A percentile compares a stretch with the other conserved stretches of the same genome.
Evolutionary conservation across 1,139 yeast genomes (phyloP).

Genomic region (Blastobotrys aristatus): DNA sequence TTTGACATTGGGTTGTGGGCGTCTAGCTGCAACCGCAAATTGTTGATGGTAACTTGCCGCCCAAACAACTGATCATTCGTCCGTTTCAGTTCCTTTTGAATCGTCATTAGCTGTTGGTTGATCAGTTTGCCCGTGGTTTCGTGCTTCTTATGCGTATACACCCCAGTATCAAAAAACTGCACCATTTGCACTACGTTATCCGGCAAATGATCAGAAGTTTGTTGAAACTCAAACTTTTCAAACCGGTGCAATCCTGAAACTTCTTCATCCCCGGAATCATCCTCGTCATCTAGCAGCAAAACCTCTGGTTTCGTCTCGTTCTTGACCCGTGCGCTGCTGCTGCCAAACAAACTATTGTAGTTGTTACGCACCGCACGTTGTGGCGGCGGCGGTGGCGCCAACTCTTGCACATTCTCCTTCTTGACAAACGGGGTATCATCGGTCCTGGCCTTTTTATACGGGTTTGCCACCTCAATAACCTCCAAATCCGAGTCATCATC

Average conservation of each 20-base stretch:
- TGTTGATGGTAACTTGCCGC: neutral
- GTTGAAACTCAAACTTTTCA: slow-evolving; percentile 2
- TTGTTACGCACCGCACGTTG: too few species aligned
- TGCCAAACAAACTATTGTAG: too few species aligned
- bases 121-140: neutral
- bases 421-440: too few species aligned
- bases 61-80: too few species aligned
- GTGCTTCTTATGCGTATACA: neutral
- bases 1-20: neutral
- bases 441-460: too few species aligned
- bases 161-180: neutral
- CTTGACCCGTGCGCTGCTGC: too few species aligned
- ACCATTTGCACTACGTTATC: slow-evolving; percentile 4
- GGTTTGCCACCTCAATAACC: neutral
- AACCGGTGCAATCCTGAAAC: neutral
- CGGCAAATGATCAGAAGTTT: neutral
- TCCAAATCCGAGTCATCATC: neutral
- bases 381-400: too few species aligned
- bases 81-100: neutral
- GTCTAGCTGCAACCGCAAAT: neutral
- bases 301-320: neutral
- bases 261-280: neutral
- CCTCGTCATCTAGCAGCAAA: slow-evolving; percentile 1
- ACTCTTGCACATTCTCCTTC: too few species aligned
- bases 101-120: neutral